These are phyloP conservation scores for Elasticomyces elasticus DNA, from an alignment of 495 filamentous ascomycete species.

Conservation along the genomic window DNA sequence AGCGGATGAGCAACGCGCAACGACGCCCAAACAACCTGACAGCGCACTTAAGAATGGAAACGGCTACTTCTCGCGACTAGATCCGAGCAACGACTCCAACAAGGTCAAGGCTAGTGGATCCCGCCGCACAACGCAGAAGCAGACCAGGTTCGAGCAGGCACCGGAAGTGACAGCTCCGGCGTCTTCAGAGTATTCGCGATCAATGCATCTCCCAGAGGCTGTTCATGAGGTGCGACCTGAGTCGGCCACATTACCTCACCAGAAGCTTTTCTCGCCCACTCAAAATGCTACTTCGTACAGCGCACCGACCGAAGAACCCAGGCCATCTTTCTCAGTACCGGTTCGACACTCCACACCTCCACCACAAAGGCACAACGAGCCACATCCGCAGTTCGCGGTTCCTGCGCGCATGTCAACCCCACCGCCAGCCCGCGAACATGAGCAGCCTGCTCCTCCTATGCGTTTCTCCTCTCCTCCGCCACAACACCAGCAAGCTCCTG, in stretches of 20 bases:
- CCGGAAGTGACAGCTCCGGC: neutral
- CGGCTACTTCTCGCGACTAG: neutral
- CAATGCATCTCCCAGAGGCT: neutral
- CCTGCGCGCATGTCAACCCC: neutral
- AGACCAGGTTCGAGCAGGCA: slow-evolving; percentile 2
- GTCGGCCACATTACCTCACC: neutral
- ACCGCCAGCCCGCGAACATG: neutral
- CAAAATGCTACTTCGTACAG: neutral
- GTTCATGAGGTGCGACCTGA: neutral
- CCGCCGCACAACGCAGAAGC: neutral
- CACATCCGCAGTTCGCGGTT: neutral
- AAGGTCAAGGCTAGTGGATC: neutral
- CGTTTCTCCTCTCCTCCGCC: neutral
- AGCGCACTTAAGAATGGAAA: neutral
- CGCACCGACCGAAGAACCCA: neutral
- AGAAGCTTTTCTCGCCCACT: neutral
- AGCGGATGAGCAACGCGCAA: neutral
- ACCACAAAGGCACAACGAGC: neutral
- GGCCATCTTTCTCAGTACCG: neutral
- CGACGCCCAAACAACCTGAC: neutral
- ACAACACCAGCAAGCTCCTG: neutral
- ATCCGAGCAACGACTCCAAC: neutral
- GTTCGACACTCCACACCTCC: neutral
- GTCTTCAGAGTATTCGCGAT: neutral
- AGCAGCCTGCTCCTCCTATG: neutral